Evolutionary conservation across 345 rosid species (phyloP).

Genomic region (Bruguiera gymnorhiza): DNA sequence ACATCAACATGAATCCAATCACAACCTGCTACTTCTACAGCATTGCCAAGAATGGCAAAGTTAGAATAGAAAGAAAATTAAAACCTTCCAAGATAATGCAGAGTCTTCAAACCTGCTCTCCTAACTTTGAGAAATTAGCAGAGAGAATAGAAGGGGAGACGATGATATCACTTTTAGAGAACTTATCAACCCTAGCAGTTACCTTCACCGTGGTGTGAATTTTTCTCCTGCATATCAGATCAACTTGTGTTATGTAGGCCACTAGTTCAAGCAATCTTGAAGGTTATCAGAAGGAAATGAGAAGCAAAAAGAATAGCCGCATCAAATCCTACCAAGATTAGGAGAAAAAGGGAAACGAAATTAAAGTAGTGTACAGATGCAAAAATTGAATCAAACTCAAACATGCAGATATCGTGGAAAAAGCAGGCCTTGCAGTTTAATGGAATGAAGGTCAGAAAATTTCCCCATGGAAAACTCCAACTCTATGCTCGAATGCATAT

Average conservation of each 20-base stretch:
- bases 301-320: too few species aligned
- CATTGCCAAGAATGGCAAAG: constrained; percentile 1
- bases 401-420: background rate
- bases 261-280: too few species aligned
- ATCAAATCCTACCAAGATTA: too few species aligned
- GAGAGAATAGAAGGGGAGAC: constrained; percentile 96
- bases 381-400: background rate
- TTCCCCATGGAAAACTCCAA: background rate
- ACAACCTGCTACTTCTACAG: constrained; percentile 78
- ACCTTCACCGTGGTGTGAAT: constrained; percentile 63
- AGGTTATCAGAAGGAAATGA: background rate
- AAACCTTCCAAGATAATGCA: constrained; percentile 7
- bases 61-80: constrained; percentile 14
- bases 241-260: background rate
- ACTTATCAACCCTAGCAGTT: constrained; percentile 79
- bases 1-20: constrained; percentile 98
- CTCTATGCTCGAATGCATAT: too few species aligned
- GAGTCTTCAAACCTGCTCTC: constrained; percentile 65
- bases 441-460: background rate
- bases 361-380: too few species aligned
- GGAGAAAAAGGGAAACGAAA: too few species aligned
- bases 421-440: too few species aligned
- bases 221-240: constrained; percentile 37
- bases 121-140: constrained; percentile 83
- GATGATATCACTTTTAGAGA: constrained; percentile 81